A percentile compares a stretch with the other conserved stretches of the same genome.
These are phyloP conservation scores for Penicillium olsonii DNA, from an alignment of 2,329 filamentous ascomycete genomes.

Conservation along the genomic window DNA sequence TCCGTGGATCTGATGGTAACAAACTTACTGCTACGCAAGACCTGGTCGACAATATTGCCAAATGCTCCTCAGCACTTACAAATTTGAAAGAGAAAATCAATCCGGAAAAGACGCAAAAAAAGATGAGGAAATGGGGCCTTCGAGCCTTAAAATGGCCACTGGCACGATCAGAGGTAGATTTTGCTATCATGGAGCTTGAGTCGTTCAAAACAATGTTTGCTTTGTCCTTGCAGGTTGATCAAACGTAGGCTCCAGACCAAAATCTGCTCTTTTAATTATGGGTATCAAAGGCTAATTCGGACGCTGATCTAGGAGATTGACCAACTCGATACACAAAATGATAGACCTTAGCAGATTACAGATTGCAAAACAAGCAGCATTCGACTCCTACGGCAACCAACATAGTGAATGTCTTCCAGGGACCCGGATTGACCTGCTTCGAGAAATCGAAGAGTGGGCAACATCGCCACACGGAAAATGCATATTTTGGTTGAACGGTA, in stretches of 20 bases:
- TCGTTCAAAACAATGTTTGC: constrained; percentile 17
- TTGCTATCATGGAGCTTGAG: constrained; percentile 16
- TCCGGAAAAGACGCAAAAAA: neutral
- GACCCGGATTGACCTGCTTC: neutral
- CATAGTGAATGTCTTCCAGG: neutral
- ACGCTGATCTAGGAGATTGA: constrained; percentile 36
- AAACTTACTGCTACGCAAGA: constrained; percentile 1
- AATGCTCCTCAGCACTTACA: constrained; percentile 7
- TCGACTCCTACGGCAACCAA: neutral
- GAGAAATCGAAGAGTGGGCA: neutral
- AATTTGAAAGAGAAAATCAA: constrained; percentile 10
- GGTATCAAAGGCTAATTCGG: neutral
- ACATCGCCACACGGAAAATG: neutral
- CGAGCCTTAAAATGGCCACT: constrained; percentile 28
- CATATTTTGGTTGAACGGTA: constrained; percentile 1
- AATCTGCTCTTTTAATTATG: constrained; percentile 1
- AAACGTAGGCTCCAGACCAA: constrained; percentile 18
- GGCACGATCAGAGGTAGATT: constrained; percentile 20
- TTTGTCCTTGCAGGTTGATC: constrained; percentile 22
- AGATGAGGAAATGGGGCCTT: constrained; percentile 17
- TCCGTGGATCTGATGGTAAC: constrained; percentile 2
- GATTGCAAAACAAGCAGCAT: neutral
- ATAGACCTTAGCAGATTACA: neutral
- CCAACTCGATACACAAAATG: constrained; percentile 28
- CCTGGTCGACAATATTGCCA: neutral